Conservation (phyloP, 192 early-diverging fungal species). For the Linderina pennispora region DNA sequence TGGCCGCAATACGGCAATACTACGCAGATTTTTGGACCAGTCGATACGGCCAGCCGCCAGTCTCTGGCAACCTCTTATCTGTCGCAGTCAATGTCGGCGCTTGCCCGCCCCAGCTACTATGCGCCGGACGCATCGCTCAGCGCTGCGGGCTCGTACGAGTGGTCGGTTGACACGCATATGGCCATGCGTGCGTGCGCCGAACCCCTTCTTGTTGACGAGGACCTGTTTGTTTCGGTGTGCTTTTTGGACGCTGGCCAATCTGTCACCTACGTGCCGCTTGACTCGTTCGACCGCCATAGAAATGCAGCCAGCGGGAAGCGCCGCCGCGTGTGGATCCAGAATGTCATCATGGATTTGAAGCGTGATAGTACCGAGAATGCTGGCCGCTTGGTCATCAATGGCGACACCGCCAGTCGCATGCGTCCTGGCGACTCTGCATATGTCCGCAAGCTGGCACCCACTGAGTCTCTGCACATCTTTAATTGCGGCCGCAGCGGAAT, state of each 20-base stretch:
- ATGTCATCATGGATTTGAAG: constrained; percentile 20
- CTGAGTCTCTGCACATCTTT: constrained; percentile 15
- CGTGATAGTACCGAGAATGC: constrained; percentile 11
- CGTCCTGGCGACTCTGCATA: constrained; percentile 37
- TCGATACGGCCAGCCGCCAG: not conserved
- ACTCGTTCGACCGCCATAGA: constrained; percentile 23
- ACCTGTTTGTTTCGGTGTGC: constrained; percentile 31
- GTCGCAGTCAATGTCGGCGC: constrained; percentile 32
- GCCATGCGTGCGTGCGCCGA: constrained; percentile 33
- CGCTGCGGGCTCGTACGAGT: constrained; percentile 10
- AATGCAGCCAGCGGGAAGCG: constrained; percentile 11
- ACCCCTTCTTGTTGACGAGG: constrained; percentile 27
- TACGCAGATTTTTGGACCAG: constrained; percentile 24
- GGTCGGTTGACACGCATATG: constrained; percentile 30
- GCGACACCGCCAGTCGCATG: constrained; percentile 28
- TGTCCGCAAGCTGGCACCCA: constrained; percentile 22
- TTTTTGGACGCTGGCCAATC: constrained; percentile 12
- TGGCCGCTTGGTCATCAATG: constrained; percentile 31
- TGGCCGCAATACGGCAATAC: constrained; percentile 40
- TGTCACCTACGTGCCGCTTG: constrained; percentile 29
- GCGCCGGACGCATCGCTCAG: constrained; percentile 7
- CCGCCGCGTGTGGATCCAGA: constrained; percentile 39
- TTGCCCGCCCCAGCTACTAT: constrained; percentile 34
- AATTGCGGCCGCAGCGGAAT: constrained; percentile 34
- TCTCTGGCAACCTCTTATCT: constrained; percentile 13